Base-by-base conservation (phyloP, 2,329 filamentous ascomycete species). In the Graphiopsis chlorocephala region DNA sequence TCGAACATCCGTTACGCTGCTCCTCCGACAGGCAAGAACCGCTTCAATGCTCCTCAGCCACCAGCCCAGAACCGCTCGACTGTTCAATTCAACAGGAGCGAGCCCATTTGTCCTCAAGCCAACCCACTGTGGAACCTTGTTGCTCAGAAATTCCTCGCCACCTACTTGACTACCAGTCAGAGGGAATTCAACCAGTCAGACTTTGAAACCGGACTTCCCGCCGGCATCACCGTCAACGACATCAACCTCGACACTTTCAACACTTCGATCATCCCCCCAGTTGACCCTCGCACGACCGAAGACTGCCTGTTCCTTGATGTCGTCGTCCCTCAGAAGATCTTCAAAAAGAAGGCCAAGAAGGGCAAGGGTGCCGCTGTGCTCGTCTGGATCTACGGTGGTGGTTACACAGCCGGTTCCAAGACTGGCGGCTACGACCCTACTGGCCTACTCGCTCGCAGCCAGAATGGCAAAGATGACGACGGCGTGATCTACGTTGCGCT, bases 1-100 rank as follows among this genome's bases (percentile, higher is more conserved):
- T 81, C 76, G 61, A 85, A 86, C 68, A 85, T 86, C 66, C 80
- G 84, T 50, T 87, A 82, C 72, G 85, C 83, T 6, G 81, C 82
- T 28, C 80, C 85, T 15, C 84, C 85, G 1, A 66, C 82, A 2
- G 84, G 82, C 11, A 70, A 83, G 15, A 72, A 84, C 52, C 77
- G 85, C 26, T 86, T 85, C 67, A 77, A 77, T 20, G 78, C 80
- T 31, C 84, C 85, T 2, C 66, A 71, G 52, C 53, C 68, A 14
- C 72, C 74, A 76, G 73, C 73, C 8, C 68, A 73, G 52, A 80
- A 84, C 68, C 78, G 82, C 33, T 74, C 77, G 6, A 66, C 69
- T 0, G 73, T 86, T n/a, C 79, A 84, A 55, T 84, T 83, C 38
- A 72, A 71, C 26, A 38, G 33, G 14, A 71, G 77, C 7, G 76